phyloP scores from a whole-genome alignment of 805 yeast genomes.

The Huiozyma sinensis region DNA sequence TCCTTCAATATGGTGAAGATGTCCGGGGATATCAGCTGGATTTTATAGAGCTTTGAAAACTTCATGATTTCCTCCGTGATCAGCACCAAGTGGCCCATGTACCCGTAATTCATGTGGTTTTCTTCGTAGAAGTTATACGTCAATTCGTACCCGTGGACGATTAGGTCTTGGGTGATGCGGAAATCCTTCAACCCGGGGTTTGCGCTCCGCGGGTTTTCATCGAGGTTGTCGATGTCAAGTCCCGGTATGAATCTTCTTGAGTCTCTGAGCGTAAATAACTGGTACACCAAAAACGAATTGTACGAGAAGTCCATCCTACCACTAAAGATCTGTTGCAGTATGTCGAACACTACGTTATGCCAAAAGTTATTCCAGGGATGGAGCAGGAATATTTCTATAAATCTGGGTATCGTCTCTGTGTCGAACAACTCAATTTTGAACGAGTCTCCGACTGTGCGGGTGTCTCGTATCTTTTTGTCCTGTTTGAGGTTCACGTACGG shows the following conservation, averaged over 20 bases:
- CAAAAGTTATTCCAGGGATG: conserved; percentile 96
- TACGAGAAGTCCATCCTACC: conserved; percentile 80
- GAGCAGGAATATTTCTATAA: conserved; percentile 64
- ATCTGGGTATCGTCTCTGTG: conserved; percentile 52
- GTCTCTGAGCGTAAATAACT: conserved; percentile 19
- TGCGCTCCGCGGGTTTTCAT: not conserved
- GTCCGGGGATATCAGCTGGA: conserved; percentile 25
- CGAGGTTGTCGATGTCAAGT: not conserved
- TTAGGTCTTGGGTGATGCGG: conserved; percentile 45
- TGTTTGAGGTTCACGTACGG: conserved; percentile 32
- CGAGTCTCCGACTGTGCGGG: conserved; percentile 77
- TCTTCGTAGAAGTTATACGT: conserved; percentile 51
- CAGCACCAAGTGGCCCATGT: conserved; percentile 92
- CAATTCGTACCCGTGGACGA: conserved; percentile 49
- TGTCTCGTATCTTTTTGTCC: conserved; percentile 33
- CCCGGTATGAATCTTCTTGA: conserved; percentile 9
- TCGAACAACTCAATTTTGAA: conserved; percentile 77
- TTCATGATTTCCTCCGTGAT: conserved; percentile 95
- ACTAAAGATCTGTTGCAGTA: conserved; percentile 87
- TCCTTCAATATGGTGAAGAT: conserved; percentile 16
- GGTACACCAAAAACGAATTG: conserved; percentile 56
- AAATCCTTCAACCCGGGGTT: conserved; percentile 36
- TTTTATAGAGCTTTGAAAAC: conserved; percentile 41
- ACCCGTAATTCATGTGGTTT: conserved; percentile 67
- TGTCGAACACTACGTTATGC: conserved; percentile 94